Evolutionary conservation across 768 basidiomycete genomes (phyloP).

Genomic region (Tylopilus rubrobrunneus): DNA sequence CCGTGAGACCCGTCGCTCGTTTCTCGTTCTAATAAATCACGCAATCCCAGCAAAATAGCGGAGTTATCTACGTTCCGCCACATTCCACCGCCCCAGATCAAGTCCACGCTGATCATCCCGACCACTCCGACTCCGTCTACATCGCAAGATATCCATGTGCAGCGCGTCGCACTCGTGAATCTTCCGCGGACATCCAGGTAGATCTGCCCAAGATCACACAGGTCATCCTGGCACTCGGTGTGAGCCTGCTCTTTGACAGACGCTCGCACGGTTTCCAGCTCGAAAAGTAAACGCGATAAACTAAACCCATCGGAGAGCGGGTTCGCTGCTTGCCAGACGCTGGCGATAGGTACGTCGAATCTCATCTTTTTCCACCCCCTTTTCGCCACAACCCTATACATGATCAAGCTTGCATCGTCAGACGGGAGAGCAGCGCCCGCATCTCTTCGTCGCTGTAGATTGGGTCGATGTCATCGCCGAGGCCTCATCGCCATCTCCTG

Average conservation of each 20-base stretch:
- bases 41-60: slow-evolving; percentile 14
- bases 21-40: slow-evolving; percentile 8
- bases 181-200: slow-evolving; percentile 30
- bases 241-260: slow-evolving; percentile 1
- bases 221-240: slow-evolving; percentile 21
- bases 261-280: slow-evolving; percentile 5
- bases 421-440: not conserved
- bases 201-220: slow-evolving; percentile 22
- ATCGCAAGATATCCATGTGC: slow-evolving; percentile 32
- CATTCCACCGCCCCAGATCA: slow-evolving; percentile 22
- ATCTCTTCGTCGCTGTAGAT: slow-evolving; percentile 12
- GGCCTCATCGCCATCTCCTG: slow-evolving; percentile 1
- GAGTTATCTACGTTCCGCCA: slow-evolving; percentile 18
- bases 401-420: slow-evolving; percentile 9
- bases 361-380: slow-evolving; percentile 27
- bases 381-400: slow-evolving; percentile 16
- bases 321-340: slow-evolving; percentile 10
- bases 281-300: slow-evolving; percentile 19
- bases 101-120: slow-evolving; percentile 22
- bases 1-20: not conserved
- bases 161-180: slow-evolving; percentile 26
- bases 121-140: slow-evolving; percentile 27
- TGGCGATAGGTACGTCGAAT: slow-evolving; percentile 14
- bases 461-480: slow-evolving; percentile 14
- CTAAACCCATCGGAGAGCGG: slow-evolving; percentile 1